phyloP scores from a whole-genome alignment of 345 rosid species.

The Kandelia obovata region DNA sequence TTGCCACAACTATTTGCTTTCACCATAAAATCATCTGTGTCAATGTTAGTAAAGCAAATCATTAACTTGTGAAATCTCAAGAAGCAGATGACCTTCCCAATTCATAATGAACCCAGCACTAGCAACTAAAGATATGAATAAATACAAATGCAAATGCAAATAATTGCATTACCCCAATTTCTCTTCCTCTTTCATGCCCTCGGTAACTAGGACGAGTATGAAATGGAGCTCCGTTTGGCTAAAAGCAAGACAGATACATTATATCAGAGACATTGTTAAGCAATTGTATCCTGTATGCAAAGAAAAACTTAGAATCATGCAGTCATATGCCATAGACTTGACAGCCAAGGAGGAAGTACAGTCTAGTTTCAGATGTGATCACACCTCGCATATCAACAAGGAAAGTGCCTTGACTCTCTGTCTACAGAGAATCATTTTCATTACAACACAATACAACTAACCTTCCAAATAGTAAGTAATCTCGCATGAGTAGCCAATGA shows the following conservation, averaged over 20 bases:
- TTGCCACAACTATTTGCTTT: no score
- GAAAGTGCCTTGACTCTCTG: no score
- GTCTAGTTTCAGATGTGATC: no score
- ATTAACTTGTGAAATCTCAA: neutral
- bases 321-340: neutral
- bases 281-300: neutral
- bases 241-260: neutral
- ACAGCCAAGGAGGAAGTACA: no score
- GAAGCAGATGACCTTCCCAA: neutral
- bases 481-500: no score
- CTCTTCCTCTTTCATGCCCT: conserved; percentile 89
- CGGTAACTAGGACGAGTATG: conserved; percentile 53
- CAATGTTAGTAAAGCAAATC: neutral
- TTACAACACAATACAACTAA: no score
- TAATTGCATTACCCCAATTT: conserved; percentile 60
- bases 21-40: no score
- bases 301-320: neutral
- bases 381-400: no score
- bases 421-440: no score
- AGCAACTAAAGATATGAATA: neutral
- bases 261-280: neutral
- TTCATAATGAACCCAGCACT: neutral
- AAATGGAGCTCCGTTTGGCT: conserved; percentile 69
- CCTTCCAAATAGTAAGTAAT: no score
- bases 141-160: neutral